Percentiles rank a stretch among this genome's conserved stretches.
Conservation (phyloP, 495 filamentous ascomycete genomes). For the Talaromyces stipitatus region DNA sequence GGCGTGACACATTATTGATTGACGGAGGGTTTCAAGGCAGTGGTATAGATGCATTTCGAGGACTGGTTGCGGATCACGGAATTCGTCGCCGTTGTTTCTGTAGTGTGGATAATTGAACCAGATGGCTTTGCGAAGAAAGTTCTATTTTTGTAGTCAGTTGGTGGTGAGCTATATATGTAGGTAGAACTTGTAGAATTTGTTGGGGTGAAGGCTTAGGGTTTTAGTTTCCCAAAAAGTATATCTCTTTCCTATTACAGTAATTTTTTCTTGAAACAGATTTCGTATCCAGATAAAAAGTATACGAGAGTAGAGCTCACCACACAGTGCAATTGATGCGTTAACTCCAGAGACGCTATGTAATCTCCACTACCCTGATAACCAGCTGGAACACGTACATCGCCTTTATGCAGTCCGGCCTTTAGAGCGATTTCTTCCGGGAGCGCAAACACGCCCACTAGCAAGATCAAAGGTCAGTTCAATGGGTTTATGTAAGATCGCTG, state of each 20-base stretch:
- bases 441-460: not conserved
- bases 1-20: slow-evolving; percentile 22
- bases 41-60: slow-evolving; percentile 15
- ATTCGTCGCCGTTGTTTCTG: not conserved
- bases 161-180: too few relatives aligned
- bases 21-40: slow-evolving; percentile 22
- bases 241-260: not conserved
- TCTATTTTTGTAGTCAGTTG: not conserved
- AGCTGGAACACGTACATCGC: not conserved
- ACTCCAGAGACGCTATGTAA: slow-evolving; percentile 15
- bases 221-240: not conserved
- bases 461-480: not conserved
- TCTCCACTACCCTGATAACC: not conserved
- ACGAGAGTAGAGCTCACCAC: slow-evolving; percentile 16
- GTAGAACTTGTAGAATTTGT: too few relatives aligned
- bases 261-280: not conserved
- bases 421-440: not conserved
- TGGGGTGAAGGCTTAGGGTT: not conserved
- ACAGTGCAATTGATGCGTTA: slow-evolving; percentile 30
- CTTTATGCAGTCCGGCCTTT: not conserved
- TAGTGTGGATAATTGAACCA: slow-evolving; percentile 1
- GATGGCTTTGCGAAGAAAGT: not conserved
- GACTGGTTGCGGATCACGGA: slow-evolving; percentile 1
- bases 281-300: not conserved
- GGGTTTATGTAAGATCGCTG: not conserved